phyloP scores from a whole-genome alignment of 2,329 filamentous ascomycete genomes.

The Exophiala dermatitidis region DNA sequence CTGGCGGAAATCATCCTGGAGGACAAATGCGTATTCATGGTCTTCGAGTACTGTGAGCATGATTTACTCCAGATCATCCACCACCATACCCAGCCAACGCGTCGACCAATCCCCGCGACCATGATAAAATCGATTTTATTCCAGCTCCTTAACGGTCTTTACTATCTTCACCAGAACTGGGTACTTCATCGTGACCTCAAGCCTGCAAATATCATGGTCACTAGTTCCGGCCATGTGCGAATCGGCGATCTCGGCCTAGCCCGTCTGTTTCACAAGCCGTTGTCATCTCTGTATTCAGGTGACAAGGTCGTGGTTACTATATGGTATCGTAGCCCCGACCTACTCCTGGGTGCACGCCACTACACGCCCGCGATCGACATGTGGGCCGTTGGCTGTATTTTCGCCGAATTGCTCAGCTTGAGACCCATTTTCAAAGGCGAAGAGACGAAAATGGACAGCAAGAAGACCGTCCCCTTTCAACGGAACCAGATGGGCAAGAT shows the following conservation, averaged over 20 bases:
- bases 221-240: slow-evolving; percentile 78
- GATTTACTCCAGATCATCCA: slow-evolving; percentile 97
- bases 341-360: slow-evolving; percentile 85
- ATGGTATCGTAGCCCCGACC: slow-evolving; percentile 94
- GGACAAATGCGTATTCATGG: slow-evolving; percentile 99
- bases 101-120: slow-evolving; percentile 77
- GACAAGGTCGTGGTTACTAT: slow-evolving; percentile 99
- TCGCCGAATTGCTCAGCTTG: slow-evolving; percentile 83
- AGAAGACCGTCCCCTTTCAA: slow-evolving; percentile 96
- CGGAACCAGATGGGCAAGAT: slow-evolving; percentile 99
- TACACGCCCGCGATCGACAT: slow-evolving; percentile 96
- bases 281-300: slow-evolving; percentile 83
- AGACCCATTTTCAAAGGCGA: slow-evolving; percentile 97
- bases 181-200: slow-evolving; percentile 95
- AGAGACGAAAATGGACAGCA: slow-evolving; percentile 97
- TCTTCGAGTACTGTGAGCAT: slow-evolving; percentile 97
- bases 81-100: slow-evolving; percentile 83
- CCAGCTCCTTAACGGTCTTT: slow-evolving; percentile 86
- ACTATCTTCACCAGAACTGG: slow-evolving; percentile 95
- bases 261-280: slow-evolving; percentile 84
- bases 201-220: slow-evolving; percentile 98
- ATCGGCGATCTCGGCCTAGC: slow-evolving; percentile 92
- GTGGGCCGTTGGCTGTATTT: slow-evolving; percentile 97
- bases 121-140: slow-evolving; percentile 94
- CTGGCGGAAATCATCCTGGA: slow-evolving; percentile 94